Evolutionary conservation across 1,284 basidiomycete species (phyloP).

Genomic region (Marasmius oreades): DNA sequence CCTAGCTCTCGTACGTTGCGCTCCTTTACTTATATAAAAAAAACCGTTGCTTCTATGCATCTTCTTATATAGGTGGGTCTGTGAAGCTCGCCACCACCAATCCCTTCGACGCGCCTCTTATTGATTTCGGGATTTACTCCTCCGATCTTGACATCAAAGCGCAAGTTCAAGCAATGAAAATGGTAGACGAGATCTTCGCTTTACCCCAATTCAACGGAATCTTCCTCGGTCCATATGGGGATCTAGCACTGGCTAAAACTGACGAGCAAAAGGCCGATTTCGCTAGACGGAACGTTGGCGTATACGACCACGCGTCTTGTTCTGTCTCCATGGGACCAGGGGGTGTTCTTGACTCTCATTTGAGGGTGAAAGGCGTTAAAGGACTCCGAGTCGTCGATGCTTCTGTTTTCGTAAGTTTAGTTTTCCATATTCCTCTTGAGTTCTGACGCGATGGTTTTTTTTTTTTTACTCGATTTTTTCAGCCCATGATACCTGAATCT

Average conservation of each 20-base stretch:
- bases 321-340: conserved; percentile 14
- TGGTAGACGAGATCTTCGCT: conserved; percentile 13
- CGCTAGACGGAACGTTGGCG: conserved; percentile 9
- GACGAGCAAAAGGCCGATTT: conserved; percentile 15
- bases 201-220: conserved; percentile 17
- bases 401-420: conserved; percentile 15
- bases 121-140: conserved; percentile 26
- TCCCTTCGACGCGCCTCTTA: conserved; percentile 27
- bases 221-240: conserved; percentile 10
- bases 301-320: conserved; percentile 13
- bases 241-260: background rate
- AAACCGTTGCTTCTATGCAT: background rate
- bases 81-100: conserved; percentile 17
- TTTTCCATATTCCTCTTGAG: background rate
- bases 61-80: conserved; percentile 6
- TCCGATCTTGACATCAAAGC: conserved; percentile 14
- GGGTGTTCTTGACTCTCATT: conserved; percentile 15
- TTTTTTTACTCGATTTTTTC: background rate
- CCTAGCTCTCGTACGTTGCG: background rate
- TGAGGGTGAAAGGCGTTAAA: conserved; percentile 18
- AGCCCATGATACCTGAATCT: background rate
- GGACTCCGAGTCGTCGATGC: conserved; percentile 20
- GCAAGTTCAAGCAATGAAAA: conserved; percentile 14
- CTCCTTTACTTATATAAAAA: too few relatives aligned
- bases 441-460: background rate